Conservation (phyloP, 257 asterid species). For the Voacanga thouarsii region DNA sequence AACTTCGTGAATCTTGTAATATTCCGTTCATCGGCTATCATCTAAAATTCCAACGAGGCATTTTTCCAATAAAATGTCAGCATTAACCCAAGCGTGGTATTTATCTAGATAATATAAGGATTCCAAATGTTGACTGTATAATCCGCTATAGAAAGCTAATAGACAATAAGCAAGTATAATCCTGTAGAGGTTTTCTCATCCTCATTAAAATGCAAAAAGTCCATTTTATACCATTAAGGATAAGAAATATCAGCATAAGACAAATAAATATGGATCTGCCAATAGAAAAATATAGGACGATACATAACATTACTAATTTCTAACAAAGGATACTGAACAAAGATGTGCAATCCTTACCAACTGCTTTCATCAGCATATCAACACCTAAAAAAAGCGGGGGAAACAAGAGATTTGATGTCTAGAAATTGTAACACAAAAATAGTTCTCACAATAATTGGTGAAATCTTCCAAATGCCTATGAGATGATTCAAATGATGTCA, state of each 20-base stretch:
- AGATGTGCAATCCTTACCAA: constrained; percentile 94
- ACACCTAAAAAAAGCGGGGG: constrained; percentile 47
- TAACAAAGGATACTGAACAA: constrained; percentile 85
- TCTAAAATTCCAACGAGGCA: constrained; percentile 82
- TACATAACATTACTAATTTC: neutral
- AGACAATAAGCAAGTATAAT: neutral
- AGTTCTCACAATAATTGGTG: neutral
- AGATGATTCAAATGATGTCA: neutral
- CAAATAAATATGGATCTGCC: neutral
- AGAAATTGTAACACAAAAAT: neutral
- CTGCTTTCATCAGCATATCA: constrained; percentile 88
- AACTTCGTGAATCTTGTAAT: constrained; percentile 1
- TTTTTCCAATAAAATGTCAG: constrained; percentile 78
- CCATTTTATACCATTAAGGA: neutral
- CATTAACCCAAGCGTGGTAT: constrained; percentile 96
- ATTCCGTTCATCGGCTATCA: constrained; percentile 29
- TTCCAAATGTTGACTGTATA: constrained; percentile 23
- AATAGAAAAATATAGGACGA: neutral
- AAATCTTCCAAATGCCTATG: neutral
- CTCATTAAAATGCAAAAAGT: neutral
- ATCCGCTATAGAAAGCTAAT: neutral
- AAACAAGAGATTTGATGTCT: neutral
- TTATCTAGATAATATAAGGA: constrained; percentile 67
- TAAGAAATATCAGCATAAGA: neutral
- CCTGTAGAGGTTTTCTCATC: neutral